Evolutionary conservation across 768 basidiomycete genomes (phyloP).

Genomic region (Pleurotus sapidus): DNA sequence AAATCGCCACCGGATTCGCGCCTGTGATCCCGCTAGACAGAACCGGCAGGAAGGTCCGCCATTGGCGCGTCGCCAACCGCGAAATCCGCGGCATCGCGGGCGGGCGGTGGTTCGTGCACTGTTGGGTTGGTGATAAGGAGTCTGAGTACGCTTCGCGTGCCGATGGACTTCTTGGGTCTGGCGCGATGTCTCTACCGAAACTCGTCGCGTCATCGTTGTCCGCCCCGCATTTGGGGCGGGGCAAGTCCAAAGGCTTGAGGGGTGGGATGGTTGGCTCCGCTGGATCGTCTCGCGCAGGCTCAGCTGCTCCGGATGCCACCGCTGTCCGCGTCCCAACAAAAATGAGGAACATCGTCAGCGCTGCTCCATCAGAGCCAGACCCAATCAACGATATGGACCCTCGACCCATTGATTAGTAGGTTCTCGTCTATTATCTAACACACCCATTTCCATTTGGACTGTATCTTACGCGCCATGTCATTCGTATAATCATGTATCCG

Average conservation of each 20-base stretch:
- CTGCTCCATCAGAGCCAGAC: conserved; percentile 51
- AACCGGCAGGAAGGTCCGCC: conserved; percentile 58
- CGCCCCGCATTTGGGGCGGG: conserved; percentile 39
- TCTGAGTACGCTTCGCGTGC: conserved; percentile 52
- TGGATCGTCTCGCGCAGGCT: conserved; percentile 57
- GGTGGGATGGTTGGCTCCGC: conserved; percentile 44
- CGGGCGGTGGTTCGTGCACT: conserved; percentile 73
- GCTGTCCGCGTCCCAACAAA: conserved; percentile 54
- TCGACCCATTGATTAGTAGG: too few species aligned
- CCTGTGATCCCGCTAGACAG: conserved; percentile 66
- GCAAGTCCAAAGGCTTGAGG: conserved; percentile 30
- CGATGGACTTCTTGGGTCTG: conserved; percentile 13
- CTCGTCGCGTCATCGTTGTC: conserved; percentile 35
- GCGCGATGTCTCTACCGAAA: neutral
- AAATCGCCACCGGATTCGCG: conserved; percentile 73
- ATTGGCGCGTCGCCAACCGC: conserved; percentile 72
- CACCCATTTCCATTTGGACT: too few species aligned
- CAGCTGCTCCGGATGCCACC: conserved; percentile 45
- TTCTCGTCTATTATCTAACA: too few species aligned
- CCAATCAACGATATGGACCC: too few species aligned
- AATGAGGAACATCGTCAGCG: conserved; percentile 60
- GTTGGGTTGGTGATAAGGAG: conserved; percentile 87
- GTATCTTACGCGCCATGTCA: too few species aligned
- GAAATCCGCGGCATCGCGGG: conserved; percentile 83
- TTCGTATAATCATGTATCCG: too few species aligned